A percentile compares a stretch with the other conserved stretches of the same genome.
phyloP scores from a whole-genome alignment of 140 eudicot genomes.

The Cichorium intybus region DNA sequence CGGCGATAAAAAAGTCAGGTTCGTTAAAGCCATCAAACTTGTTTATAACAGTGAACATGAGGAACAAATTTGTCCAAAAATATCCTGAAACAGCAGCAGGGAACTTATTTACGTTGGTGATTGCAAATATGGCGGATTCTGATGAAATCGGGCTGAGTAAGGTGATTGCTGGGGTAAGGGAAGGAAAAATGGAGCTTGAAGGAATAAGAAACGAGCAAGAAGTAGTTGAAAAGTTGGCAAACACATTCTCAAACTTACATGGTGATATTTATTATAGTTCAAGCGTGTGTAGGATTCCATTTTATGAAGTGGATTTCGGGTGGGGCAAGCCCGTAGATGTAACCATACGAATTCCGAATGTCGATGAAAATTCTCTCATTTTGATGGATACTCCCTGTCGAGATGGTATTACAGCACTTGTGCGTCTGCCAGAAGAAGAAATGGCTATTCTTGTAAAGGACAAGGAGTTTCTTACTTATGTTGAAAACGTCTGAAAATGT shows the following conservation, averaged over 20 bases:
- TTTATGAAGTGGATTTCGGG: slow-evolving; percentile 15
- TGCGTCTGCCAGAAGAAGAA: neutral
- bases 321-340: slow-evolving; percentile 20
- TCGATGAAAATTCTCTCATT: neutral
- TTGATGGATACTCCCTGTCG: slow-evolving; percentile 18
- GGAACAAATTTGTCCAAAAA: neutral
- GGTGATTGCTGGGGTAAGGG: neutral
- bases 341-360: neutral
- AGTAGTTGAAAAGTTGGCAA: neutral
- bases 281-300: slow-evolving; percentile 6
- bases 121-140: neutral
- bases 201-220: neutral
- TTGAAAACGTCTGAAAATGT: neutral
- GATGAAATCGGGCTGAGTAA: neutral
- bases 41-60: neutral
- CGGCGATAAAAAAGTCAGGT: neutral
- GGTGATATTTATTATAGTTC: neutral
- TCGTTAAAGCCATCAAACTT: neutral
- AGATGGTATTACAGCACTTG: slow-evolving; percentile 14
- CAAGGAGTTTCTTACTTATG: neutral
- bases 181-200: neutral
- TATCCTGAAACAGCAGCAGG: slow-evolving; percentile 7
- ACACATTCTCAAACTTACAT: neutral
- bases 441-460: slow-evolving; percentile 7
- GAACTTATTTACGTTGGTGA: neutral